Percentiles rank a stretch among this genome's conserved stretches.
Conservation (phyloP, 768 basidiomycete species). For the Hypholoma sublateritium region DNA sequence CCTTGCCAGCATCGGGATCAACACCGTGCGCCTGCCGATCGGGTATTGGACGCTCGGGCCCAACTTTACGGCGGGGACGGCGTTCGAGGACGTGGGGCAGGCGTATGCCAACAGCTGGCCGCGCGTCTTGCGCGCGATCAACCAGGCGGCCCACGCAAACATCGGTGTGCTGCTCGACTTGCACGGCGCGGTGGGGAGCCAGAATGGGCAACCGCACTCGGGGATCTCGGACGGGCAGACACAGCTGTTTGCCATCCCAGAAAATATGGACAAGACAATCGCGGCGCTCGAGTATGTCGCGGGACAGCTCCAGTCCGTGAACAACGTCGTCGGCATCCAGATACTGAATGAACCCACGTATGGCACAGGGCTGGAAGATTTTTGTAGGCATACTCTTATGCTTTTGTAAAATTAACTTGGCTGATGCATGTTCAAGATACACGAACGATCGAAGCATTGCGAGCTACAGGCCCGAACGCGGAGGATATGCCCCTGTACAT, state of each 20-base stretch:
- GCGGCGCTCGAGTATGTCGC: conserved; percentile 48
- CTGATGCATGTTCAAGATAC: conserved; percentile 36
- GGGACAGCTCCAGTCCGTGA: conserved; percentile 37
- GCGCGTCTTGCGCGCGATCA: conserved; percentile 61
- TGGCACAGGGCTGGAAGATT: conserved; percentile 41
- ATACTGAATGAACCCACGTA: conserved; percentile 61
- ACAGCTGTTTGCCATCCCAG: conserved; percentile 43
- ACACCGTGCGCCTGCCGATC: conserved; percentile 62
- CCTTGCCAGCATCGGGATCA: conserved; percentile 66
- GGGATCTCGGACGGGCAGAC: conserved; percentile 57
- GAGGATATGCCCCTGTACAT: conserved; percentile 59
- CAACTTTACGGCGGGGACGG: conserved; percentile 59
- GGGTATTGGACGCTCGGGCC: conserved; percentile 65
- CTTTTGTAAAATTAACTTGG: not conserved
- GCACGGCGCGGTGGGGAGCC: conserved; percentile 75
- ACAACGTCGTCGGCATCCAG: conserved; percentile 62
- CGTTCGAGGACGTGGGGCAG: conserved; percentile 51
- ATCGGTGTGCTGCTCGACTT: conserved; percentile 73
- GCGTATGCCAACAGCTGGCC: conserved; percentile 70
- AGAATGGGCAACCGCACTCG: conserved; percentile 71
- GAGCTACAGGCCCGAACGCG: conserved; percentile 36
- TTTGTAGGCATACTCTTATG: conserved; percentile 36
- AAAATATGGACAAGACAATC: conserved; percentile 52
- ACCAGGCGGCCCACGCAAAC: conserved; percentile 53
- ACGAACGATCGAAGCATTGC: conserved; percentile 49